These are phyloP conservation scores for Starmerella scarabaei DNA, from an alignment of 805 yeast genomes.

Conservation along the genomic window DNA sequence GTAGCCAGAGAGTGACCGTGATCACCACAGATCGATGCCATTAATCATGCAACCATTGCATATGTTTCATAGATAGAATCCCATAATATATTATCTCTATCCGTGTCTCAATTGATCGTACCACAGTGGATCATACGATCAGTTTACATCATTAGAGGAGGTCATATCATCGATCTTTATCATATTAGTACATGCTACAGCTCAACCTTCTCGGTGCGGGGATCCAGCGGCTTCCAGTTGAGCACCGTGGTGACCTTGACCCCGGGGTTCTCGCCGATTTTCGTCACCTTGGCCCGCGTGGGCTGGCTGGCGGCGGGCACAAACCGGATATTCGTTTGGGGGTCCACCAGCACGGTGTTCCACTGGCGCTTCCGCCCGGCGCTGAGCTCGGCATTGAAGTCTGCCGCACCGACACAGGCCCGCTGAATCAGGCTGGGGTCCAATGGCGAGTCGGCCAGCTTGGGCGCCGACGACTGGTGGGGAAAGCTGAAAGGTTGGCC, in stretches of 20 bases:
- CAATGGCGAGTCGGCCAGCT: constrained; percentile 3
- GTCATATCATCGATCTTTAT: too few species aligned
- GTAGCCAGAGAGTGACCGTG: too few species aligned
- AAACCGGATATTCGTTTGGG: constrained; percentile 71
- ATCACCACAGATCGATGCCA: too few species aligned
- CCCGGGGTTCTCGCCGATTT: neutral
- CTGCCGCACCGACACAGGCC: constrained; percentile 69
- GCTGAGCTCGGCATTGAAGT: constrained; percentile 50
- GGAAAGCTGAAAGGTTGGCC: neutral
- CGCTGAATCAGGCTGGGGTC: constrained; percentile 48
- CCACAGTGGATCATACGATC: too few species aligned
- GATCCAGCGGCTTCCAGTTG: too few species aligned
- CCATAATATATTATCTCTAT: too few species aligned
- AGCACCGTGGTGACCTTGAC: constrained; percentile 17
- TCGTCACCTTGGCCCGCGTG: constrained; percentile 24
- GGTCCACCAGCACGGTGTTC: constrained; percentile 34
- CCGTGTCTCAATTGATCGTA: too few species aligned
- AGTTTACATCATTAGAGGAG: too few species aligned
- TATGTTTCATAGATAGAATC: too few species aligned
- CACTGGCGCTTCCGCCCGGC: constrained; percentile 42
- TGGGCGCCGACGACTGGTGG: constrained; percentile 1
- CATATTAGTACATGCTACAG: too few species aligned
- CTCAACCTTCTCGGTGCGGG: too few species aligned
- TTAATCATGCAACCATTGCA: too few species aligned
- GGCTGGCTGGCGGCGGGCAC: constrained; percentile 72